Conservation (phyloP, 129 eudicot species). For the Escallonia herrerae region DNA sequence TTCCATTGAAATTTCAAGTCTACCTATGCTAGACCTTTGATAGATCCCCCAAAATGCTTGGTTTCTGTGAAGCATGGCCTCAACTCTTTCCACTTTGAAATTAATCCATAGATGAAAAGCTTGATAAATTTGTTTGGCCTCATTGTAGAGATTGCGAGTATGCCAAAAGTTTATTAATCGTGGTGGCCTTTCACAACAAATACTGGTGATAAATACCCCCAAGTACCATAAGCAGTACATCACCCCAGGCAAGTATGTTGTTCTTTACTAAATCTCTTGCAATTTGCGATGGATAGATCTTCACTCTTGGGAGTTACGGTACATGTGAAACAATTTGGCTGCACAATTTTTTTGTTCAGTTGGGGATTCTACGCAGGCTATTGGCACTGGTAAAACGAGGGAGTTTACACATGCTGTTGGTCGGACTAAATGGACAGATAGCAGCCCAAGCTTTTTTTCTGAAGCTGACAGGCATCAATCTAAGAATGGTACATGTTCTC, state of each 20-base stretch:
- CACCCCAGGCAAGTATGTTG: constrained; percentile 47
- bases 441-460: constrained; percentile 2
- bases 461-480: constrained; percentile 10
- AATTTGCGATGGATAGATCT: background rate
- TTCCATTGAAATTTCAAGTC: no score
- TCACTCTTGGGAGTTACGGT: background rate
- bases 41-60: no score
- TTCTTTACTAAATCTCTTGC: background rate
- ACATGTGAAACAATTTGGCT: background rate
- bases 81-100: no score
- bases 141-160: constrained; percentile 46
- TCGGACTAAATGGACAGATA: background rate
- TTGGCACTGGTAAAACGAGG: background rate
- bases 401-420: background rate
- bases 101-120: no score
- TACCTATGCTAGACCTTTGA: no score
- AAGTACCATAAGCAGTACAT: constrained; percentile 58
- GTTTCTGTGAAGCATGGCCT: no score
- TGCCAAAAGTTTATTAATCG: constrained; percentile 38
- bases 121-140: constrained; percentile 1
- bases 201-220: constrained; percentile 38
- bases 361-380: background rate
- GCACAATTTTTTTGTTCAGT: background rate
- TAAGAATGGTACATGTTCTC: constrained; percentile 17
- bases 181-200: constrained; percentile 43